These are phyloP conservation scores for Picocystis salinarum DNA, from an alignment of 139 green algal genomes.

Conservation along the genomic window DNA sequence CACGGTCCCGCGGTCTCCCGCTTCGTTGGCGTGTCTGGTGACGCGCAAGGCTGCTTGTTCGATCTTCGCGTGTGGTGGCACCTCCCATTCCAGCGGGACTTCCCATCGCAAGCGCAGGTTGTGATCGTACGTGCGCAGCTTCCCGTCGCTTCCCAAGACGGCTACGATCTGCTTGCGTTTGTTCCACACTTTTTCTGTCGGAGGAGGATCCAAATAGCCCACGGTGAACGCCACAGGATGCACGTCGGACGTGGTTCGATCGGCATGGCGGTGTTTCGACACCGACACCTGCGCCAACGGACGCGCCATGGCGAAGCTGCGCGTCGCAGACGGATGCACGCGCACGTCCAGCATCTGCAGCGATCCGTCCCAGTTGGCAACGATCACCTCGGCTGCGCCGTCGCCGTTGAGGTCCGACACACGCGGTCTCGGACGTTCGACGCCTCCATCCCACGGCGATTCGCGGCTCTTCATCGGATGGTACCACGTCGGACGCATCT, in stretches of 20 bases:
- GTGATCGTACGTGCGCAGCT: conserved; percentile 80
- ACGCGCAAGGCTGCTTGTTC: conserved; percentile 2
- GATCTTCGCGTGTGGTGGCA: conserved; percentile 33
- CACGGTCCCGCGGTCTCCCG: not conserved
- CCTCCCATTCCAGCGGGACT: conserved; percentile 21
- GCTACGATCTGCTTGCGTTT: conserved; percentile 63
- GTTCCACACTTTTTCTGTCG: conserved; percentile 27
- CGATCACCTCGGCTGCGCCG: conserved; percentile 62
- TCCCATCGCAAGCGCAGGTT: conserved; percentile 84
- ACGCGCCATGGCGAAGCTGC: conserved; percentile 48
- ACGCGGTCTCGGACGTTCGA: conserved; percentile 12
- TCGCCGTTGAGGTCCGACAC: conserved; percentile 88
- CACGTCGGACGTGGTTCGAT: conserved; percentile 8
- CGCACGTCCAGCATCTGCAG: conserved; percentile 28
- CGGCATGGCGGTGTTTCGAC: conserved; percentile 20
- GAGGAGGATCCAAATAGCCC: conserved; percentile 48
- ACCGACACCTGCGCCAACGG: conserved; percentile 36
- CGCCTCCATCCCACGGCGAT: not conserved
- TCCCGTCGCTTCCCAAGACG: conserved; percentile 59
- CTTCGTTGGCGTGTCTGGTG: not conserved
- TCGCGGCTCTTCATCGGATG: conserved; percentile 1
- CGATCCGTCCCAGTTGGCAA: conserved; percentile 40
- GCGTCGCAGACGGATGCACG: not conserved
- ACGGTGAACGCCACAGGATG: conserved; percentile 49
- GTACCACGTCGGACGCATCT: conserved; percentile 71